Base-by-base conservation (phyloP, 805 yeast genomes). In the Tetrapisispora nanseiensis region DNA sequence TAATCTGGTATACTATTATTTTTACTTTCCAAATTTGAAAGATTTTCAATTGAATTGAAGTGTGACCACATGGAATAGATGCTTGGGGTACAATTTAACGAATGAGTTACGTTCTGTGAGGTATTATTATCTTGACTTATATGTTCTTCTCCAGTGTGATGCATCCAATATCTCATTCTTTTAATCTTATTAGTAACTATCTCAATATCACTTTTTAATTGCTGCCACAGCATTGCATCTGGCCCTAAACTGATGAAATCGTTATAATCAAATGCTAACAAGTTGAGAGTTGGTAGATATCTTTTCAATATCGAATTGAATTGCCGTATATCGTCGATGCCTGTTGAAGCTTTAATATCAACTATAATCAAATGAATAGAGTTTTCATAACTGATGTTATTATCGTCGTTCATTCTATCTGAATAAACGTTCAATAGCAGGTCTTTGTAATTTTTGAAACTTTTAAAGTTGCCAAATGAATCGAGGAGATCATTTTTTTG, bases 101-200 rank as follows among this genome's bases (percentile, higher is more conserved):
- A 24, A 24, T 11, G n/a, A n/a, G n/a, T n/a, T n/a, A n/a, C n/a
- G n/a, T n/a, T n/a, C n/a, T n/a, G n/a, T n/a, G n/a, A n/a, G 6
- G 35, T 45, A 43, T 36, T 46, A 41, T 43, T 23, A 32, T 35
- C 26, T 31, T 26, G 36, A 19, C 40, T 28, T 6, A n/a, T n/a
- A n/a, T n/a, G n/a, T n/a, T n/a, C n/a, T n/a, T n/a, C n/a, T n/a
- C 36, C 36, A 8, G 43, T 30, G 31, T 52, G 48, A 37, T 55
- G 52, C 65, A 60, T 60, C 65, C 65, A 60, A 36, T 56, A 55
- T 20, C 54, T 43, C 46, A 55, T 47, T 26, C 58, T 49, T n/a
- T 48, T 37, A n/a, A 57, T 48, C 33, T 59, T 50, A 40, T 51
- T 36, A 13, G 39, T 19, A 19, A 45, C 40, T 15, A 47, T 32